phyloP scores from a whole-genome alignment of 2,329 filamentous ascomycete genomes.

The Xylaria arbuscula region DNA sequence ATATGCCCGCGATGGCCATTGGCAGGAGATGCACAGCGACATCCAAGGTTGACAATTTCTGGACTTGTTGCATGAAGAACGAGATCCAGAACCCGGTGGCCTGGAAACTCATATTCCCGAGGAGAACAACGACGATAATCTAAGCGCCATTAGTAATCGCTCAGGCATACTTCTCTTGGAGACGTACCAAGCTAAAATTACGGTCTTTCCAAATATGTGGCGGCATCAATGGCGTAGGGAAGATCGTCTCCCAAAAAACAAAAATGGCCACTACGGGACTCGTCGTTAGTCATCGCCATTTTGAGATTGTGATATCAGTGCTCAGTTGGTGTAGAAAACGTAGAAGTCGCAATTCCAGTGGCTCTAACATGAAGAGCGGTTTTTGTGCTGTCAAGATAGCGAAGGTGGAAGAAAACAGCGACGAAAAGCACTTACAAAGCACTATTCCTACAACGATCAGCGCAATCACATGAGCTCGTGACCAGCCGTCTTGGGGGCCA shows the following conservation, averaged over 20 bases:
- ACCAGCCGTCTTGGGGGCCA: conserved; percentile 71
- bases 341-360: neutral
- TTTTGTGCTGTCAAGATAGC: neutral
- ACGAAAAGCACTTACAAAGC: conserved; percentile 49
- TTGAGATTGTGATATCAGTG: neutral
- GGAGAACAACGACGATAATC: conserved; percentile 66
- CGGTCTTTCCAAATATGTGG: conserved; percentile 68
- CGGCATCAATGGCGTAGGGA: conserved; percentile 62
- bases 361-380: neutral
- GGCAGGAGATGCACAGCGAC: conserved; percentile 73
- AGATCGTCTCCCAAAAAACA: conserved; percentile 70
- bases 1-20: conserved; percentile 70
- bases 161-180: conserved; percentile 18
- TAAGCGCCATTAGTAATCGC: conserved; percentile 43
- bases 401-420: neutral
- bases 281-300: neutral
- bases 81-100: conserved; percentile 71
- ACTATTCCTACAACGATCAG: conserved; percentile 69
- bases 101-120: conserved; percentile 73
- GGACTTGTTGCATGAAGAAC: conserved; percentile 72
- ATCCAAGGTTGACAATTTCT: conserved; percentile 63
- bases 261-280: conserved; percentile 59
- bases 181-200: conserved; percentile 70
- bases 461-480: conserved; percentile 69
- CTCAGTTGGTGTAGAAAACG: no score